Base-by-base conservation (phyloP, 495 filamentous ascomycete genomes). In the Hypoxylon subgilvum region DNA sequence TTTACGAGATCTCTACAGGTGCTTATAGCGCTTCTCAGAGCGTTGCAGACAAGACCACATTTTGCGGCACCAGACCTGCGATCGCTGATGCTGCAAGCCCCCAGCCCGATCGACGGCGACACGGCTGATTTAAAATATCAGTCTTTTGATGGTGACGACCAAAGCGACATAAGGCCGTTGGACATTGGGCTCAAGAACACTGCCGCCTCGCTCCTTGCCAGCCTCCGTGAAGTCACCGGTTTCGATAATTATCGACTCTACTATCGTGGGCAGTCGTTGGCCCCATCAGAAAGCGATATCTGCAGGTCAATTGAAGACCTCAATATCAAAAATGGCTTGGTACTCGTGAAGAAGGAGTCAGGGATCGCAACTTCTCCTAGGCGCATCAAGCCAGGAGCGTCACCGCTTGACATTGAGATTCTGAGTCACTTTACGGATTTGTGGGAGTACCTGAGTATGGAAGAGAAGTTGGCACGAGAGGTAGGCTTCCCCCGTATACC, bases 371-470 rank as follows among this genome's bases (percentile, higher is more conserved):
- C 61, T 8, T 66, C 69, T 34, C 68, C 70, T 12, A 52, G 52
- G 13, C 67, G 66, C 23, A 56, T 72, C 38, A 72, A 70, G 23
- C 69, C 72, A 16, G 76, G 72, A 1, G 73, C 76, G n/a, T 78
- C 79, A 9, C 73, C 73, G 10, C 78, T 92, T 6, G 89, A 96
- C 57, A 75, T 78, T 10, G 89, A 92, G 56, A 85, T 97, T 16
- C 72, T 96, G 49, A 83, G 86, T 50, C 90, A 96, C 71, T 96
- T 96, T 67, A 83, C 91, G 47, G 85, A 92, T 49, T 73, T 98
- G 6, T 96, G 93, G 77, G 82, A 84, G 13, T 86, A 93, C 61
- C 80, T 98, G 30, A 83, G 83, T 44, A 84, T 94, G 68, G 82
- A 89, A 34, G 89, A 91, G 53, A 79, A 78, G 34, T 72, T 94